Evolutionary conservation across 106 monocot genomes (phyloP).

Genomic region (Platanthera guangdongensis): DNA sequence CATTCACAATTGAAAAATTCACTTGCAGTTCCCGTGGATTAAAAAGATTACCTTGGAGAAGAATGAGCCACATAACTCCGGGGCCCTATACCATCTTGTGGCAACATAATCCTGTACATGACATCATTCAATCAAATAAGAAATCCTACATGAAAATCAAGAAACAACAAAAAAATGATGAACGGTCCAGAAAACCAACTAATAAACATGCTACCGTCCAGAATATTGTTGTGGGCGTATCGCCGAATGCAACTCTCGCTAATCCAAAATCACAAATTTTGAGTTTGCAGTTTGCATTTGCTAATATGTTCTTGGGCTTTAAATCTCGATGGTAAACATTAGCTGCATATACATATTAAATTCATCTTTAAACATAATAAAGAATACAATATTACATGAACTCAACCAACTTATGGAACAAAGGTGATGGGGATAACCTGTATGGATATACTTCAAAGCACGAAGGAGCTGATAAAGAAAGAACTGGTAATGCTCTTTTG

Average conservation of each 20-base stretch:
- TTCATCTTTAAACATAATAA: background rate
- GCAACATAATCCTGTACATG: constrained; percentile 85
- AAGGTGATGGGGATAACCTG: constrained; percentile 17
- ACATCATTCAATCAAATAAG: constrained; percentile 2
- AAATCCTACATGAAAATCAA: background rate
- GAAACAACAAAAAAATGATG: background rate
- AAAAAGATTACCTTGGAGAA: constrained; percentile 64
- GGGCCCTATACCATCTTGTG: constrained; percentile 97
- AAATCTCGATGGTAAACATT: constrained; percentile 75
- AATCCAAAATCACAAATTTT: constrained; percentile 73
- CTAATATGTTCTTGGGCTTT: constrained; percentile 65
- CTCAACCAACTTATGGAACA: background rate
- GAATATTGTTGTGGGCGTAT: constrained; percentile 54
- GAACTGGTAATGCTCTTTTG: constrained; percentile 50
- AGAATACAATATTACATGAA: background rate
- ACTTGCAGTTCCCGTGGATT: background rate
- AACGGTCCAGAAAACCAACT: background rate
- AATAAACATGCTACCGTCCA: constrained; percentile 43
- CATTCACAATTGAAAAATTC: background rate
- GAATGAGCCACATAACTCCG: constrained; percentile 92
- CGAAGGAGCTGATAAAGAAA: constrained; percentile 54
- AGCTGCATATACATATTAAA: constrained; percentile 26
- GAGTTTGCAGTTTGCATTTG: constrained; percentile 65
- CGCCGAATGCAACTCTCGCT: constrained; percentile 59
- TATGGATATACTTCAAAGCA: constrained; percentile 47